Evolutionary conservation across 139 green algal genomes (phyloP), one percentile per base, ranked within the genome.

Genomic region (Spirogloea muscicola): DNA sequence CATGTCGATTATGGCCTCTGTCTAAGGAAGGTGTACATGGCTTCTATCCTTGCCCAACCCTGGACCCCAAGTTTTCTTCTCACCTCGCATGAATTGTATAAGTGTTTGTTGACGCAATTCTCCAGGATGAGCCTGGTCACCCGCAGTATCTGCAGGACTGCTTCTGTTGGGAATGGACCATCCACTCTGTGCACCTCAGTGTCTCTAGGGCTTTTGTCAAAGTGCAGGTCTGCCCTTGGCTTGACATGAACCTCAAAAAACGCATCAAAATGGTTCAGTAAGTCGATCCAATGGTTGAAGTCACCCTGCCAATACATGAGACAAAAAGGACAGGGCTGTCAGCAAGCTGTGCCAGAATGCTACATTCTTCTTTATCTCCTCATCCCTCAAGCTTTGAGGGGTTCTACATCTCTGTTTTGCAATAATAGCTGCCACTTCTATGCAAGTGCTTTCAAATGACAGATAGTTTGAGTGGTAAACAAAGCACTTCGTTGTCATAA

Each of bases 81-180:
- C 55, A 96, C 91, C 80, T 96, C 92, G n/a, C 86, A 82, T 0
- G 90, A 96, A 5, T 83, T 72, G 76, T 96, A 97, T 43, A 93
- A 70, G 51, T 94, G 86, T 76, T 95, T 96, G 84, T 95, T 97
- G 63, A 67, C 86, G 85, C 90, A 94, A 62, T 96, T 93, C 46
- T 97, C 92, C 48, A 97, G 77, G 3, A 97, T 85, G 1, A 84
- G 57, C 3, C 77, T 46, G 27, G 90, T 91, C 16, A 88, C 86
- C 9, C 80, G 79, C 66, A 97, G 81, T 1, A 96, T 75, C 1
- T 88, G 74, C 3, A 95, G 41, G 48, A 88, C 63, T 1, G 55
- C 80, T 6, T 76, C 74, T 3, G 70, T 67, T 1, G 90, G 88
- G 42, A 96, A 91, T 1, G 80, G 69, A 1, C 74, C n/a, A 6